phyloP scores from a whole-genome alignment of 129 eudicot genomes.

The Chrysanthemum lavandulifolium region DNA sequence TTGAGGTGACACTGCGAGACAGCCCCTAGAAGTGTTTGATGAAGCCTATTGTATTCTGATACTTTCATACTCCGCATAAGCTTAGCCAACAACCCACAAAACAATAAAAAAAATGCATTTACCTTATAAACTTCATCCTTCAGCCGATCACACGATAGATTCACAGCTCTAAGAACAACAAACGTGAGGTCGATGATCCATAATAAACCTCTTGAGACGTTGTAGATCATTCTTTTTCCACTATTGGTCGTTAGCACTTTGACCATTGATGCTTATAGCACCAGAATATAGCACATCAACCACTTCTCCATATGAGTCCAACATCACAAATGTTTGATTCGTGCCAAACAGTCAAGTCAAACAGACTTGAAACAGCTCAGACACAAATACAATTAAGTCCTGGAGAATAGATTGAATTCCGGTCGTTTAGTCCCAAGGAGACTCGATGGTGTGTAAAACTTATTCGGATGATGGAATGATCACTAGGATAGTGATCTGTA shows the following conservation, averaged over 20 bases:
- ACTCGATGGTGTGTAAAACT: no score
- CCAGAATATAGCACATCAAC: slow-evolving; percentile 76
- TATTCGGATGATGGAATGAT: no score
- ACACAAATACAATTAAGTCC: no score
- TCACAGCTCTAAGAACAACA: slow-evolving; percentile 83
- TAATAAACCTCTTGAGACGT: slow-evolving; percentile 75
- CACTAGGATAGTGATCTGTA: no score
- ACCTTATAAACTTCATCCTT: slow-evolving; percentile 89
- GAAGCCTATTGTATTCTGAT: no score
- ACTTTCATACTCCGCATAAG: no score
- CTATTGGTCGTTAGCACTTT: slow-evolving; percentile 64
- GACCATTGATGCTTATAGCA: slow-evolving; percentile 65
- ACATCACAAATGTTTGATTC: slow-evolving; percentile 95
- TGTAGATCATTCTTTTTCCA: slow-evolving; percentile 89
- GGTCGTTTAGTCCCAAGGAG: no score
- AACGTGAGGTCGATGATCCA: slow-evolving; percentile 90
- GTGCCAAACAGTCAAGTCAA: no score
- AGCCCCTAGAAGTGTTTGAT: no score
- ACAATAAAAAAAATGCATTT: neutral
- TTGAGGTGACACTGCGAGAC: no score
- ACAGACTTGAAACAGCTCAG: no score
- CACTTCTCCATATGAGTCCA: slow-evolving; percentile 90
- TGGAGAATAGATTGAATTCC: no score
- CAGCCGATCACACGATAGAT: slow-evolving; percentile 61
- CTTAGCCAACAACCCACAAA: neutral